phyloP scores from a whole-genome alignment of 768 basidiomycete genomes.

The Scleroderma citrinum region DNA sequence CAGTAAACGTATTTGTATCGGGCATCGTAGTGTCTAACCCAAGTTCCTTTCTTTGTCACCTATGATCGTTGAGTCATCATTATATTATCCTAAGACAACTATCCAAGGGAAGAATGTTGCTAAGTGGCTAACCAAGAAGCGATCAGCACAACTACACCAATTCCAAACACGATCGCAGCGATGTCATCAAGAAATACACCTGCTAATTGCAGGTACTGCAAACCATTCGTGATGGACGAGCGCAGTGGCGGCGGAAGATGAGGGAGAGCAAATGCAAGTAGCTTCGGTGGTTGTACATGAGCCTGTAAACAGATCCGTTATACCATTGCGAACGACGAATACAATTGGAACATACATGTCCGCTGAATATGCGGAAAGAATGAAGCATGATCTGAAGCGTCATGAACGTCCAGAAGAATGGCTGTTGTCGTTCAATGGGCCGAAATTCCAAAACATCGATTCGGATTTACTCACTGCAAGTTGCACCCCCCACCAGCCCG shows the following conservation, averaged over 20 bases:
- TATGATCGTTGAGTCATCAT: too few relatives aligned
- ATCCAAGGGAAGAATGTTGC: background rate
- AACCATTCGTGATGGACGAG: constrained; percentile 50
- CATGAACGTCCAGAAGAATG: constrained; percentile 80
- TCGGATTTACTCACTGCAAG: constrained; percentile 43
- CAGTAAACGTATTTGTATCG: too few relatives aligned
- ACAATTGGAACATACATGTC: constrained; percentile 45
- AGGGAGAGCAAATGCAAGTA: constrained; percentile 56
- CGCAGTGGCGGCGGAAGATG: constrained; percentile 62
- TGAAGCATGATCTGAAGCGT: constrained; percentile 68
- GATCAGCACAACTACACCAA: constrained; percentile 59
- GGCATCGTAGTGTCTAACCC: too few relatives aligned
- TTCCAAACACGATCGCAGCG: constrained; percentile 60
- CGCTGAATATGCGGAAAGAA: constrained; percentile 64
- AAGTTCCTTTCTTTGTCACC: too few relatives aligned
- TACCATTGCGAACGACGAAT: constrained; percentile 4
- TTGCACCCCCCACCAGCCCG: constrained; percentile 47
- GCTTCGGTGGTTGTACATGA: constrained; percentile 49
- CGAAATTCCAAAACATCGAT: too few relatives aligned
- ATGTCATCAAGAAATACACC: constrained; percentile 67
- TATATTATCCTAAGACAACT: too few relatives aligned
- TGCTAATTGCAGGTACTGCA: constrained; percentile 68
- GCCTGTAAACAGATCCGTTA: constrained; percentile 43
- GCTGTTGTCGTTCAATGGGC: constrained; percentile 41
- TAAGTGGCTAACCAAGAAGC: constrained; percentile 39